Conservation (phyloP, 805 yeast species). For the Barnettozyma sucrosica region DNA sequence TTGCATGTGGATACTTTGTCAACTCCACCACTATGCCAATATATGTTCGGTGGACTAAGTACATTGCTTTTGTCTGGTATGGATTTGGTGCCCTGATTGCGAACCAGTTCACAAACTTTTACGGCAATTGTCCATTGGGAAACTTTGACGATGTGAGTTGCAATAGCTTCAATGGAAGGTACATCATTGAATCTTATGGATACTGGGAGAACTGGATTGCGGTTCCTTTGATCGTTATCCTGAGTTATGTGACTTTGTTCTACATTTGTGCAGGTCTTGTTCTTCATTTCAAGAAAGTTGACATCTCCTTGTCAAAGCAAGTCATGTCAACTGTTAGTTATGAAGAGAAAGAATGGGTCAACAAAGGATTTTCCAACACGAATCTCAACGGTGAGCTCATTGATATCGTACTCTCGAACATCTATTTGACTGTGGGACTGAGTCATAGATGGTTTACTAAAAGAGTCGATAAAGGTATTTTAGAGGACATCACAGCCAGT, state of each 20-base stretch:
- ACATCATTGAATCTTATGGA: conserved; percentile 52
- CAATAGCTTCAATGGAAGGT: conserved; percentile 45
- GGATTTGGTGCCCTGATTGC: conserved; percentile 64
- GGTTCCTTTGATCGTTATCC: conserved; percentile 54
- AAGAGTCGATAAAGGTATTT: conserved; percentile 15
- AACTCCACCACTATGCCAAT: conserved; percentile 74
- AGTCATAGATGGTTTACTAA: neutral
- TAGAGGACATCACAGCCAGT: conserved; percentile 17
- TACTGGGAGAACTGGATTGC: conserved; percentile 59
- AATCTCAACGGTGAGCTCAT: conserved; percentile 8
- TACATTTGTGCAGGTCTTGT: conserved; percentile 43
- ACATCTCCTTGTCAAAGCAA: conserved; percentile 22
- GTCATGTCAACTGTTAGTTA: conserved; percentile 7
- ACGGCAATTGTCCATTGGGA: conserved; percentile 51
- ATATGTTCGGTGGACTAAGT: conserved; percentile 81
- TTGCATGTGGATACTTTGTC: conserved; percentile 78
- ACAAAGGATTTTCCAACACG: neutral
- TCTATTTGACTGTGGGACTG: conserved; percentile 15
- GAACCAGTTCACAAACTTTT: conserved; percentile 57
- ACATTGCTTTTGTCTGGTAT: conserved; percentile 72
- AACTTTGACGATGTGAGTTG: conserved; percentile 28
- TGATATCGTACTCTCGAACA: conserved; percentile 13
- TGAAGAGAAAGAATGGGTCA: conserved; percentile 2
- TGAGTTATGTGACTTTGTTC: conserved; percentile 55
- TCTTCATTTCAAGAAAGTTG: conserved; percentile 38